phyloP scores from a whole-genome alignment of 768 basidiomycete genomes.

The Psilocybe cubensis region DNA sequence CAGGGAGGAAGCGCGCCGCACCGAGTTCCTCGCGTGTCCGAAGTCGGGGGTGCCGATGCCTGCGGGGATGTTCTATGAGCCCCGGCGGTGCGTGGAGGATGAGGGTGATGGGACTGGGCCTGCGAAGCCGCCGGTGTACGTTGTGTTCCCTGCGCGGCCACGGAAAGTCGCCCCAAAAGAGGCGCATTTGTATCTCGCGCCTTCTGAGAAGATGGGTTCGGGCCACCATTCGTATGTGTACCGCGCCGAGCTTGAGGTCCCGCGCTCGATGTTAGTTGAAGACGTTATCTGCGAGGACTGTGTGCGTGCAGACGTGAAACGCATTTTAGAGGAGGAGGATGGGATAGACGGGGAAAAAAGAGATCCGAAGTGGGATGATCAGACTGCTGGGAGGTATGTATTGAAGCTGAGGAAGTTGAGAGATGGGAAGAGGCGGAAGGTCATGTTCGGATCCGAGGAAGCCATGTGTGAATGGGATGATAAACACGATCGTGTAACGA shows the following conservation, averaged over 20 bases:
- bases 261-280: slow-evolving; percentile 39
- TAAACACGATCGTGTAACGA: background rate
- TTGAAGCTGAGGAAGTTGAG: too few species aligned
- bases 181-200: slow-evolving; percentile 54
- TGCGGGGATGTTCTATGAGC: slow-evolving; percentile 7
- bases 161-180: slow-evolving; percentile 27
- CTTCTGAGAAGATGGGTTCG: slow-evolving; percentile 33
- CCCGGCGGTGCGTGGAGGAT: background rate
- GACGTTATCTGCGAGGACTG: slow-evolving; percentile 42
- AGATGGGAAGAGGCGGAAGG: slow-evolving; percentile 1
- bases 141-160: slow-evolving; percentile 30
- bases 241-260: slow-evolving; percentile 54
- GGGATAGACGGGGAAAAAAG: slow-evolving; percentile 15
- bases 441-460: slow-evolving; percentile 5
- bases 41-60: slow-evolving; percentile 14
- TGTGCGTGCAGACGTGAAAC: slow-evolving; percentile 31
- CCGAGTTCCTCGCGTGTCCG: slow-evolving; percentile 9
- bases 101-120: slow-evolving; percentile 19
- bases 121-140: slow-evolving; percentile 29
- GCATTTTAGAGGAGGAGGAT: slow-evolving; percentile 29
- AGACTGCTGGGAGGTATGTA: background rate
- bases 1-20: background rate
- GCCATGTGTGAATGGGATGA: slow-evolving; percentile 1
- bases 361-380: slow-evolving; percentile 16
- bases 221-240: slow-evolving; percentile 61